A percentile compares a stretch with the other conserved stretches of the same genome.
Evolutionary conservation across 352 stramenopile species (phyloP).

Genomic region (Pythium apleroticum): DNA sequence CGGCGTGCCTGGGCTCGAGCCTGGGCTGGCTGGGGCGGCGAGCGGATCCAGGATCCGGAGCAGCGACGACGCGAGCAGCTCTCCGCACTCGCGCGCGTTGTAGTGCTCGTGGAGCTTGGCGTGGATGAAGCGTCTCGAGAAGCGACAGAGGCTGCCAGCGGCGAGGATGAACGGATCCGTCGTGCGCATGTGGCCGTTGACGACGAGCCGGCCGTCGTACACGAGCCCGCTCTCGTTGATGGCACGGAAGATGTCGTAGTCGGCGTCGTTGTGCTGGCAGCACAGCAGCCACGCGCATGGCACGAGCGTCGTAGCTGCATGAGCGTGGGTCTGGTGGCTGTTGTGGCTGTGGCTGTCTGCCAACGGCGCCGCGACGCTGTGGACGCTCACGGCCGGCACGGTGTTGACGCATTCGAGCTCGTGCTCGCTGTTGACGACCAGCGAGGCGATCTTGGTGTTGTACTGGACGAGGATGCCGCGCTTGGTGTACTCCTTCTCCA

Average conservation of each 20-base stretch:
- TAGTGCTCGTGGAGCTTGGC: constrained; percentile 78
- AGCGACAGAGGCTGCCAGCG: constrained; percentile 69
- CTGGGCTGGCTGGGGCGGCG: background rate
- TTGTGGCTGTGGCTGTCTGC: background rate
- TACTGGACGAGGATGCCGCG: constrained; percentile 41
- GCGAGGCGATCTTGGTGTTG: constrained; percentile 46
- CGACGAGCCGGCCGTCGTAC: constrained; percentile 90
- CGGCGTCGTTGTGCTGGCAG: constrained; percentile 83
- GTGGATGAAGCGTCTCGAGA: constrained; percentile 80
- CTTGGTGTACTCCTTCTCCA: constrained; percentile 52
- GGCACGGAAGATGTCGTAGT: constrained; percentile 87
- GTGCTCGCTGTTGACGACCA: constrained; percentile 36
- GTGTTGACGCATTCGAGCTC: constrained; percentile 48
- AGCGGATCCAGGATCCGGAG: constrained; percentile 69
- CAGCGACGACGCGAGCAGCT: constrained; percentile 61
- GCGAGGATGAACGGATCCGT: constrained; percentile 79
- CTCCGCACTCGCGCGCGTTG: constrained; percentile 73
- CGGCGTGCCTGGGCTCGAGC: background rate
- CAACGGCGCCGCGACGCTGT: background rate
- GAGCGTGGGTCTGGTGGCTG: constrained; percentile 4
- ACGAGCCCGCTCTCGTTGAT: constrained; percentile 91
- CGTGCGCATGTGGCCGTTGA: constrained; percentile 85
- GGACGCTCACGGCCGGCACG: constrained; percentile 14
- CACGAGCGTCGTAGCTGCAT: constrained; percentile 17
- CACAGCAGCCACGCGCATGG: constrained; percentile 76